Conservation (phyloP, 495 filamentous ascomycete genomes). For the Aspergillus taichungensis region DNA sequence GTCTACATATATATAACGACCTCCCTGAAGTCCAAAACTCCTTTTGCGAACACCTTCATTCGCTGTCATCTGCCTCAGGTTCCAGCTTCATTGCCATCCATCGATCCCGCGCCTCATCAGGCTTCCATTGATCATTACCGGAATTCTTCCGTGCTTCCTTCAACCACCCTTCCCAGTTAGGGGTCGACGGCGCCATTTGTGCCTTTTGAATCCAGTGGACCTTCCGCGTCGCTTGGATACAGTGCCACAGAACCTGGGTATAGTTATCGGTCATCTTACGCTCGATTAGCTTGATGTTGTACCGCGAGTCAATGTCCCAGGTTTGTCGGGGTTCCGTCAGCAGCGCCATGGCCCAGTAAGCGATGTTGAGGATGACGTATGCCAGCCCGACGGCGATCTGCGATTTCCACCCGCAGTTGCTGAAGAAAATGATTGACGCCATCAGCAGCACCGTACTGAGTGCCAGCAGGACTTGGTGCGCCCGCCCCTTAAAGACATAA, state of each 20-base stretch:
- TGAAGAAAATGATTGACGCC: conserved; percentile 51
- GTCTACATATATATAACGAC: too few relatives aligned
- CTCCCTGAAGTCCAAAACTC: too few relatives aligned
- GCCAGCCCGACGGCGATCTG: conserved; percentile 48
- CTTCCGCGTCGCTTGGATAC: conserved; percentile 41
- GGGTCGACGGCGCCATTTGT: conserved; percentile 40
- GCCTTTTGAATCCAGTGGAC: conserved; percentile 40
- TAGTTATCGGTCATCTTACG: conserved; percentile 22
- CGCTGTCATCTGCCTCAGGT: too few relatives aligned
- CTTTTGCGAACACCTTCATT: too few relatives aligned
- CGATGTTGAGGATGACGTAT: conserved; percentile 51
- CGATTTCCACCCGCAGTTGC: conserved; percentile 51
- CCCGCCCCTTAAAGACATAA: conserved; percentile 32
- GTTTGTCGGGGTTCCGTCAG: conserved; percentile 4
- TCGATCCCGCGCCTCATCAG: conserved; percentile 39
- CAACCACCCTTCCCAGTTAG: conserved; percentile 45
- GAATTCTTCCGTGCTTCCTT: conserved; percentile 34
- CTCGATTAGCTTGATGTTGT: conserved; percentile 8
- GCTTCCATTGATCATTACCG: conserved; percentile 28
- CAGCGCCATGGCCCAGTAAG: conserved; percentile 42
- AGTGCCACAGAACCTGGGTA: conserved; percentile 49
- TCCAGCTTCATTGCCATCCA: conserved; percentile 24
- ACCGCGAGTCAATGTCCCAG: conserved; percentile 17
- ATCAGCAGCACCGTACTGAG: conserved; percentile 52
- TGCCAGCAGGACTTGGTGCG: conserved; percentile 45